These are phyloP conservation scores for Fusarium tricinctum DNA, from an alignment of 2,329 filamentous ascomycete species.

Conservation along the genomic window DNA sequence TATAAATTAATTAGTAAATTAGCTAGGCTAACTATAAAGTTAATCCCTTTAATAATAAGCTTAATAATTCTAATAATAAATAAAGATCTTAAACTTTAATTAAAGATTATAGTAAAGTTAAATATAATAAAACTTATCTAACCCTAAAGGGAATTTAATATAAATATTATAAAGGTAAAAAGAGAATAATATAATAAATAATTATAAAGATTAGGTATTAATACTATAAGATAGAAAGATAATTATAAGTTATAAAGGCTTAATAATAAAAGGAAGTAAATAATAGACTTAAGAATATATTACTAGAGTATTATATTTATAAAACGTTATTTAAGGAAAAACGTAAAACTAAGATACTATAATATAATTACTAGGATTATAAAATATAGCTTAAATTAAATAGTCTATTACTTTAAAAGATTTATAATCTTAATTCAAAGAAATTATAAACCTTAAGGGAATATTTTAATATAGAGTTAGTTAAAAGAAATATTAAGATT, in stretches of 20 bases:
- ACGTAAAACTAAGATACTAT: background rate
- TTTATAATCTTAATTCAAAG: slow-evolving; percentile 30
- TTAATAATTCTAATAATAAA: background rate
- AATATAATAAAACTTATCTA: background rate
- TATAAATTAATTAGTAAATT: background rate
- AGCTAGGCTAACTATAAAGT: background rate
- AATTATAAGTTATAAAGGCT: background rate
- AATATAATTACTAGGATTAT: background rate
- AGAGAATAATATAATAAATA: background rate
- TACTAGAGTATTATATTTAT: slow-evolving; percentile 29
- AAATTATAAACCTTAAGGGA: slow-evolving; percentile 13
- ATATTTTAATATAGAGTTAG: slow-evolving; percentile 14
- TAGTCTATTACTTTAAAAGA: slow-evolving; percentile 12
- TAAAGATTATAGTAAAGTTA: background rate
- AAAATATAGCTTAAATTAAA: slow-evolving; percentile 15
- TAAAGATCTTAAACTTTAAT: background rate
- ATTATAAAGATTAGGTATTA: background rate
- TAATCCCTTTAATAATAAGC: background rate
- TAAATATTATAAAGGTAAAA: background rate
- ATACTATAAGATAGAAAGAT: background rate
- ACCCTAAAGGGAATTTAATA: background rate
- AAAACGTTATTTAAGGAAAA: slow-evolving; percentile 36
- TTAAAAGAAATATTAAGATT: no score
- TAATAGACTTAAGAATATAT: slow-evolving; percentile 26
- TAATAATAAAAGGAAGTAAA: background rate